These are phyloP conservation scores for Taphrina pruni DNA, from an alignment of 1,139 yeast species.

Conservation along the genomic window DNA sequence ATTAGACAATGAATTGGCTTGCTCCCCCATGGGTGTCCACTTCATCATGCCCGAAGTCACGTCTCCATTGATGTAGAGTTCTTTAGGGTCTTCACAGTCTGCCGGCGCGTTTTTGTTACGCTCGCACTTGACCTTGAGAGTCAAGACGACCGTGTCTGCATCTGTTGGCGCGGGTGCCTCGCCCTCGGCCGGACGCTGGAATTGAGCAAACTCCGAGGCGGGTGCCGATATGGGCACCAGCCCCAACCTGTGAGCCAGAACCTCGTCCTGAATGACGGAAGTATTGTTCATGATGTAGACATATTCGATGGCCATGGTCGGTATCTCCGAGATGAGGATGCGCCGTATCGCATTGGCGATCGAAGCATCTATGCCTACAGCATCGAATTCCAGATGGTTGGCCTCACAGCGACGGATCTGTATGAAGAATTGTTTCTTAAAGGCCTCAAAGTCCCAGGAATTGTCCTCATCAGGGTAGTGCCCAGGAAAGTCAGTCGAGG, in stretches of 20 bases:
- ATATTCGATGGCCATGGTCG: conserved; percentile 91
- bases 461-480: conserved; percentile 68
- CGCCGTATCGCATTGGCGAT: conserved; percentile 96
- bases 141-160: conserved; percentile 84
- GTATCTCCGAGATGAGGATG: conserved; percentile 95
- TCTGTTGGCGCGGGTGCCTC: conserved; percentile 64
- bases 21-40: conserved; percentile 91
- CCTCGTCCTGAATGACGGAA: conserved; percentile 95
- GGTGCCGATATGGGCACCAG: conserved; percentile 86
- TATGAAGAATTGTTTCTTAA: conserved; percentile 72
- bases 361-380: conserved; percentile 85
- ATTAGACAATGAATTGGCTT: conserved; percentile 63
- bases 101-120: conserved; percentile 83
- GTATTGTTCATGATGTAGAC: conserved; percentile 92
- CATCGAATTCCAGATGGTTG: conserved; percentile 81
- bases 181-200: conserved; percentile 45
- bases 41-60: conserved; percentile 80
- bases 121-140: conserved; percentile 81
- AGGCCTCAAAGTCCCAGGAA: conserved; percentile 84
- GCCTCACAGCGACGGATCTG: conserved; percentile 65
- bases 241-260: conserved; percentile 92
- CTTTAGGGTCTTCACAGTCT: conserved; percentile 79
- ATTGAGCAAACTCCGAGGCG: conserved; percentile 84
- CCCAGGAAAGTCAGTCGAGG: conserved; percentile 90
- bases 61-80: conserved; percentile 78